A percentile compares a stretch with the other conserved stretches of the same genome.
Conservation (phyloP, 2,329 filamentous ascomycete genomes). For the Penicillium oxalicum region DNA sequence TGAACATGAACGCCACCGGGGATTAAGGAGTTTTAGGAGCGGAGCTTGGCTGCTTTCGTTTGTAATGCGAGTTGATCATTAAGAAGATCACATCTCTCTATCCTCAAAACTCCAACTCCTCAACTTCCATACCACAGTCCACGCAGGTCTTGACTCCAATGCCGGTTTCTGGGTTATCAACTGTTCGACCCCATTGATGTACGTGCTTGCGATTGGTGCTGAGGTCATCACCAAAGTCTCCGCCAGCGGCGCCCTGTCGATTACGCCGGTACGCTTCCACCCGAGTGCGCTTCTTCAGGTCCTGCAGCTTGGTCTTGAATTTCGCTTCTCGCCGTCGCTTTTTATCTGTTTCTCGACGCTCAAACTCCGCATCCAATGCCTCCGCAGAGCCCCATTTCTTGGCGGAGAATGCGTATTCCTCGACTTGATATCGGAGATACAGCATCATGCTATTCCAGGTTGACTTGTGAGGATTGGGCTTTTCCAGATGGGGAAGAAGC, state of each 20-base stretch:
- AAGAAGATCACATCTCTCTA: no score
- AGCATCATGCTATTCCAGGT: constrained; percentile 99
- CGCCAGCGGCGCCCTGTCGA: constrained; percentile 46
- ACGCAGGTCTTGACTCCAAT: constrained; percentile 64
- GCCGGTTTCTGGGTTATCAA: constrained; percentile 53
- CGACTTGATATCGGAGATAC: constrained; percentile 86
- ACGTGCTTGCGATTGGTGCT: constrained; percentile 66
- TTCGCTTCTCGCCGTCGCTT: constrained; percentile 84
- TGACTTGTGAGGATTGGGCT: constrained; percentile 89
- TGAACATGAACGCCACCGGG: no score
- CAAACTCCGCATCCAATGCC: constrained; percentile 82
- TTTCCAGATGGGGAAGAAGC: constrained; percentile 77
- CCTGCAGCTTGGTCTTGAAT: constrained; percentile 80
- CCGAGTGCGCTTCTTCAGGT: constrained; percentile 86
- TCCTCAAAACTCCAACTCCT: constrained; percentile 49
- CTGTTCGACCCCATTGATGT: constrained; percentile 70
- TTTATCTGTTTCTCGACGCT: constrained; percentile 68
- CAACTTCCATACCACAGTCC: constrained; percentile 62
- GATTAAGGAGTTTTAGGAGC: no score
- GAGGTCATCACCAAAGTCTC: constrained; percentile 70
- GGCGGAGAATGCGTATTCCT: constrained; percentile 75
- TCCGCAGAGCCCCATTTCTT: constrained; percentile 88
- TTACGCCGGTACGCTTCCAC: constrained; percentile 82
- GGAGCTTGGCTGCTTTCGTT: no score
- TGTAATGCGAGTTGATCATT: no score